Base-by-base conservation (phyloP, 1,139 yeast species). In the Diutina siamensis region DNA sequence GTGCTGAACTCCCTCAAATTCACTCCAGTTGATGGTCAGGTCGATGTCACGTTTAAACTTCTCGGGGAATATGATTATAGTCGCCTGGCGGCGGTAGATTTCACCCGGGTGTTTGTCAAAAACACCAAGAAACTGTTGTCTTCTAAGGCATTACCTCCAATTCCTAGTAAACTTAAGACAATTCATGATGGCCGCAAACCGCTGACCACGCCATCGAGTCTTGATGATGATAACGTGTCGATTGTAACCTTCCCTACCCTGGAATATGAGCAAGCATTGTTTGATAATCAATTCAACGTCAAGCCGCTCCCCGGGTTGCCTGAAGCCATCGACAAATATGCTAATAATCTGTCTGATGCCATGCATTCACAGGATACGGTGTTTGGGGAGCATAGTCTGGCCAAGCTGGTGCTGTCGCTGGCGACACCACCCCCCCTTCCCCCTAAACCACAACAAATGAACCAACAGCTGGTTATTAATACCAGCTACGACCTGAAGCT, bases 1-100 rank as follows among this genome's bases (percentile, higher is more conserved):
- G 88, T 88, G 2, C 83, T 94, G 13, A 89, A 87, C 59, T 83
- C 95, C 0, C 64, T 89, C 51, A 89, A 89, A 57, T 89, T 89
- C 56, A 88, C 97, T 0, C 95, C 95, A 0, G 80, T 78, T 18
- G 87, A 86, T 51, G 97, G 97, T 2, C 71, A 75, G 15, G 94
- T 92, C 15, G 73, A 74, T 27, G 92, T 88, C 2, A 60, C 73
- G 0, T 74, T 86, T 51, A 74, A 71, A 51, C 62, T 83, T n/a
- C 51, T 81, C 25, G 94, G 94, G 20, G 84, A 79, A 56, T 83
- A 83, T 57, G 94, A 84, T 55, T 70, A 52, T n/a, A 61, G 54
- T 20, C 56, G 57, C 35, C 65, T 73, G 2, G 55, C 72, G 52
- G 67, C 48, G 2, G 58, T 53, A 12, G 54, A 61, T 40, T 66